These are phyloP conservation scores for Collybia nuda DNA, from an alignment of 768 basidiomycete genomes.

Conservation along the genomic window DNA sequence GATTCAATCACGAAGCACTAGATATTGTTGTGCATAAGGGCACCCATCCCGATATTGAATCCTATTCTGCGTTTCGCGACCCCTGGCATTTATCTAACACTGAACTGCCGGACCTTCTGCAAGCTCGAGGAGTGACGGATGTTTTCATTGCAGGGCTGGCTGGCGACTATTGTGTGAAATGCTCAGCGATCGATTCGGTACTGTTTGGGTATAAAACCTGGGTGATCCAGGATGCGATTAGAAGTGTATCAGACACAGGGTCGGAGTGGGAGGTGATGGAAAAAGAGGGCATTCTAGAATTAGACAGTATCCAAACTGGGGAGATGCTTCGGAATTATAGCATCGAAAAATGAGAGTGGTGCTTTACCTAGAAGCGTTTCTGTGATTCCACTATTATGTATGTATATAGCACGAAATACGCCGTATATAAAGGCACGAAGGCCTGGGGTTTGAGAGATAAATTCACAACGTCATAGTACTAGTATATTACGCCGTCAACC, in stretches of 20 bases:
- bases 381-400: too few relatives aligned
- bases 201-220: constrained; percentile 49
- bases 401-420: too few relatives aligned
- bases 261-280: constrained; percentile 36
- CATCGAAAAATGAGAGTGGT: too few relatives aligned
- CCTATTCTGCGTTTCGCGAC: constrained; percentile 79
- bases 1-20: constrained; percentile 39
- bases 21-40: constrained; percentile 56
- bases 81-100: constrained; percentile 49
- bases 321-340: constrained; percentile 8
- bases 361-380: too few relatives aligned
- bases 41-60: constrained; percentile 58
- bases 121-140: constrained; percentile 45
- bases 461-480: too few relatives aligned
- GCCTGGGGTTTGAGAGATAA: too few relatives aligned
- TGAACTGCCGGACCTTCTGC: constrained; percentile 43
- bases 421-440: too few relatives aligned
- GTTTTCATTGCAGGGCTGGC: constrained; percentile 70
- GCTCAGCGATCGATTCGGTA: constrained; percentile 52
- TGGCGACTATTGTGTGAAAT: constrained; percentile 77
- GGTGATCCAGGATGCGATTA: constrained; percentile 49
- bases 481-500: constrained; percentile 10
- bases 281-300: constrained; percentile 30
- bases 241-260: constrained; percentile 34
- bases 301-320: constrained; percentile 29